Conservation (phyloP, 2,329 filamentous ascomycete species). For the Hypoxylon sp. region DNA sequence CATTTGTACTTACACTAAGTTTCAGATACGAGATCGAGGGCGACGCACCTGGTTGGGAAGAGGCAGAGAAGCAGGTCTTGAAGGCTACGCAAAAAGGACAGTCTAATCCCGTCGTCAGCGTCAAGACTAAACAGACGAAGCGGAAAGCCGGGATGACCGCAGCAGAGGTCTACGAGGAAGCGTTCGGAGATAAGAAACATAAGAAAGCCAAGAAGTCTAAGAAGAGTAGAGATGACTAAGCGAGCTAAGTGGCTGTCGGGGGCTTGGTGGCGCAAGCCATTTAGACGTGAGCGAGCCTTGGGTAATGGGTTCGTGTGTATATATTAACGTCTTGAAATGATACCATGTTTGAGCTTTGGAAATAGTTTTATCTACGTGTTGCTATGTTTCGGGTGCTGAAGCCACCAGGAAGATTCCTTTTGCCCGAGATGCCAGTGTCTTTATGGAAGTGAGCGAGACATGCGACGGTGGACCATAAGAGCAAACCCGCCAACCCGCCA, state of each 20-base stretch:
- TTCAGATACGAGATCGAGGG: conserved; percentile 74
- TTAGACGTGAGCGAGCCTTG: conserved; percentile 3
- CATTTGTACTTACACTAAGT: conserved; percentile 18
- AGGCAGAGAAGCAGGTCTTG: conserved; percentile 81
- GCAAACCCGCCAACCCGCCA: too few species aligned
- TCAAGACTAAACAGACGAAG: conserved; percentile 79
- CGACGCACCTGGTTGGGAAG: conserved; percentile 72
- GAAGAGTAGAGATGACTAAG: conserved; percentile 54
- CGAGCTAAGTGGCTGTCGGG: not conserved
- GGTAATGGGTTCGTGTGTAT: conserved; percentile 25
- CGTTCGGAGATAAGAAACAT: conserved; percentile 64
- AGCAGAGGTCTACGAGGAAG: conserved; percentile 73
- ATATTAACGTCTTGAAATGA: conserved; percentile 33
- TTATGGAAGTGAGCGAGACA: too few species aligned
- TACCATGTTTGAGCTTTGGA: conserved; percentile 25
- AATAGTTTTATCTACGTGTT: not conserved
- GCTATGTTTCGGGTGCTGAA: not conserved
- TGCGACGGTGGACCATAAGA: too few species aligned
- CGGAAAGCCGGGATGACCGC: conserved; percentile 75
- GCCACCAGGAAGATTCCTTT: not conserved
- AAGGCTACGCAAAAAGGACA: conserved; percentile 67
- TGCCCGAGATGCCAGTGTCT: not conserved
- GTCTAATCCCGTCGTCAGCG: conserved; percentile 77
- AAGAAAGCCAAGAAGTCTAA: conserved; percentile 67
- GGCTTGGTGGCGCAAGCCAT: conserved; percentile 10